Evolutionary conservation across 1,139 yeast species (phyloP), one percentile per base, ranked within the genome.

Genomic region (Suhomyces choctaworum): DNA sequence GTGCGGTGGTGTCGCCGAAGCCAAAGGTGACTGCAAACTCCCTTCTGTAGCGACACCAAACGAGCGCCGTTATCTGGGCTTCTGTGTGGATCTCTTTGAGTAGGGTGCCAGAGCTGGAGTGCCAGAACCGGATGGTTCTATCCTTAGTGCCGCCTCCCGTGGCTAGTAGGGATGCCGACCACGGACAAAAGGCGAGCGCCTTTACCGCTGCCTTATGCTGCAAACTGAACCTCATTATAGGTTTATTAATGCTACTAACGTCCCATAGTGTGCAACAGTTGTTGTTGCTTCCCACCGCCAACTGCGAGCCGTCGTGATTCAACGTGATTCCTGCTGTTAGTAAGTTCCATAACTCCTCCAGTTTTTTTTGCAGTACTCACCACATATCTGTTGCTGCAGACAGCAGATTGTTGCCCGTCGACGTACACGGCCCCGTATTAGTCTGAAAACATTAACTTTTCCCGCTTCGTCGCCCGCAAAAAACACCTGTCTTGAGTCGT

Each of bases 1-100:
- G 32, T 12, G 20, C 12, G 64, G 62, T 3, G 21, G 15, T 17
- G 34, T 75, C 78, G 4, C 88, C 81, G 54, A 80, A 87, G 0
- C 97, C 97, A 62, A 80, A 88, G 0, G 95, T 84, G 0, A 83
- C 94, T 8, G 76, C 79, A 5, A 89, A 60, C 50, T 88, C 87
- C 42, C 74, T 76, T 38, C 69, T 67, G 31, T 68, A 68, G 20
- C 58, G 60, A 1, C 92, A 82, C 97, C 97, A 90, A 12, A 76
- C 65, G 19, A 90, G 58, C 0, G 92, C 76, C 0, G 96, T 88
- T 6, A 90, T 73, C 54, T 90, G 97, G 0, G 86, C 82, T 16
- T 71, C 69, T 1, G 94, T 81, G 34, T 69, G 63, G 29, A 68
- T 56, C 22, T 78, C 65, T 7, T 70, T 66, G 22, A 88, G 58